Evolutionary conservation across 1,284 basidiomycete species (phyloP), one percentile per base, ranked within the genome.

Genomic region (Apiotrichum brassicae): DNA sequence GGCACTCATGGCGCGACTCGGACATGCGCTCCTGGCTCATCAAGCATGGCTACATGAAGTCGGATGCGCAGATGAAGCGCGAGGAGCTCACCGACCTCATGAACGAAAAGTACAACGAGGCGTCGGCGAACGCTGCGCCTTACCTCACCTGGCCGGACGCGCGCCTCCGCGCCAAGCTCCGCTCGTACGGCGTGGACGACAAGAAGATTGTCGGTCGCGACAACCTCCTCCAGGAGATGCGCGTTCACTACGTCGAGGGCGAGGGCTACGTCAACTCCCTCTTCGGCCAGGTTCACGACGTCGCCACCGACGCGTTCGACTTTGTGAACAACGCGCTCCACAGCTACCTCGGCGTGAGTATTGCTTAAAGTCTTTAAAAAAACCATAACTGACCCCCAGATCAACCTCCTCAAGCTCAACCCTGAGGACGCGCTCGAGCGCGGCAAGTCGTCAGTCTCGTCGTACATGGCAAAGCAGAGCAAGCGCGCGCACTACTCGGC

Each of bases 71-170:
- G 67, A 79, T 79, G 61, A 82, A 79, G 56, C 82, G 87, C 41
- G 84, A 88, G 54, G 81, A 91, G 39, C 47, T 49, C 26, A 19
- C 34, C 24, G 46, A 62, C 33, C 38, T 55, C 49, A 59, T 71
- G 55, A 50, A 54, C 61, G 58, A 56, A 24, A 63, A 74, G 63
- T 77, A 78, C 67, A 73, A 73, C 60, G 64, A 71, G 37, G 58
- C 63, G 28, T 30, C 28, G 28, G 28, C 28, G 23, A 71, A 73
- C 20, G 63, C 77, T 7, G 78, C 81, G 4, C 75, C 80, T 1
- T 91, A 89, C 70, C 76, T 91, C 43, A 78, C 80, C n/a, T 93
- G 89, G 89, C 87, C 89, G 14, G 88, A 92, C 62, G 86, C 89
- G 3, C 81, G 88, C 39, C 80, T 93, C 26, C 84, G 89, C 47